phyloP scores from a whole-genome alignment of 2,329 filamentous ascomycete genomes.

The Diaporthe citriasiana region DNA sequence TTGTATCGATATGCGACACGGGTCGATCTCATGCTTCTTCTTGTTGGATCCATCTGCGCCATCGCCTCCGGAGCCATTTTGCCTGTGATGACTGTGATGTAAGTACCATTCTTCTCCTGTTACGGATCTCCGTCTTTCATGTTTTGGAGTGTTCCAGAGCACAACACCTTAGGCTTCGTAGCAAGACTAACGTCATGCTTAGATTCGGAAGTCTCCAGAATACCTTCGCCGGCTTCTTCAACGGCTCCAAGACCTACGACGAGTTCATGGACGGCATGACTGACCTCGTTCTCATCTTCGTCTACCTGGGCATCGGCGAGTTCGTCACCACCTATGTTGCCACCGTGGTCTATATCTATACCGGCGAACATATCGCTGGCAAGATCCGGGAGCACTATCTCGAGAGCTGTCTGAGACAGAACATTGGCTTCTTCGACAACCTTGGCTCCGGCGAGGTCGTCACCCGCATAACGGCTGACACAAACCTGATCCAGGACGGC shows the following conservation, averaged over 20 bases:
- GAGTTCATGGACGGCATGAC: conserved; percentile 73
- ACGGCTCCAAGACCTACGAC: conserved; percentile 59
- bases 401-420: conserved; percentile 85
- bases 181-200: too few relatives aligned
- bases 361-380: conserved; percentile 82
- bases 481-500: conserved; percentile 92
- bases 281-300: conserved; percentile 81
- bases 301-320: conserved; percentile 86
- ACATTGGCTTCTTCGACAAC: conserved; percentile 94
- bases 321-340: conserved; percentile 83
- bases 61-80: conserved; percentile 81
- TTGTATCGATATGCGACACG: conserved; percentile 80
- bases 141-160: too few relatives aligned
- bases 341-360: conserved; percentile 92
- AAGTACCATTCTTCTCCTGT: too few relatives aligned
- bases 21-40: conserved; percentile 75
- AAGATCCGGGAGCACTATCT: conserved; percentile 89
- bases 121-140: too few relatives aligned
- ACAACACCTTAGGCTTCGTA: too few relatives aligned
- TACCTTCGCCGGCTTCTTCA: conserved; percentile 77
- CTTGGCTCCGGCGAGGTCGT: conserved; percentile 94
- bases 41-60: conserved; percentile 72
- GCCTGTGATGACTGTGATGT: conserved; percentile 86
- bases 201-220: conserved; percentile 83
- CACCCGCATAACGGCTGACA: conserved; percentile 93